phyloP scores from a whole-genome alignment of 139 green algal genomes.

The Diplosphaera chodatii region DNA sequence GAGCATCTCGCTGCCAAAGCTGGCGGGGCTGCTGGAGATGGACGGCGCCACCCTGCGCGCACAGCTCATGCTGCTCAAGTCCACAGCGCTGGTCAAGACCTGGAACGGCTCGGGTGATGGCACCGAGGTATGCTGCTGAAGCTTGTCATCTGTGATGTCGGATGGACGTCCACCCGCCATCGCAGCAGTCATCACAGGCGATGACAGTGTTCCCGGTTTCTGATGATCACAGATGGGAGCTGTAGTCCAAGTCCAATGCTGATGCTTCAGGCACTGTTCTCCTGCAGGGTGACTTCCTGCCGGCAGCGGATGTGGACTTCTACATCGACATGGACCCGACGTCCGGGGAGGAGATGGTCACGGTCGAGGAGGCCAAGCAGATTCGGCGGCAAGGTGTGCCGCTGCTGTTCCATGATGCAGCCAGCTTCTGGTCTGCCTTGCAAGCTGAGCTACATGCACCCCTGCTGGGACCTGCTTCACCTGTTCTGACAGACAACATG shows the following conservation, averaged over 20 bases:
- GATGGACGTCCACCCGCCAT: too few species aligned
- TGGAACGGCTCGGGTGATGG: conserved; percentile 42
- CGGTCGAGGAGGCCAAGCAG: conserved; percentile 35
- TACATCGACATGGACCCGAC: conserved; percentile 61
- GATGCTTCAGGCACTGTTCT: neutral
- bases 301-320: conserved; percentile 70
- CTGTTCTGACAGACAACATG: too few species aligned
- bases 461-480: too few species aligned
- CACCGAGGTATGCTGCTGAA: conserved; percentile 12
- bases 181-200: conserved; percentile 15
- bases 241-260: too few species aligned
- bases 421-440: too few species aligned
- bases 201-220: too few species aligned
- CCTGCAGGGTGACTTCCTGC: conserved; percentile 12
- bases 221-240: too few species aligned
- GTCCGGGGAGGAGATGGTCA: conserved; percentile 51
- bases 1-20: conserved; percentile 79
- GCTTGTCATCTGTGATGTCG: neutral
- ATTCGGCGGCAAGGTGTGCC: conserved; percentile 19
- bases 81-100: conserved; percentile 18
- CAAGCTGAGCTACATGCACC: too few species aligned
- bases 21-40: conserved; percentile 82
- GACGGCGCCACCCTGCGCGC: conserved; percentile 54
- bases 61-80: conserved; percentile 59
- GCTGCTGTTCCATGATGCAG: neutral